Percentiles rank a stretch among this genome's conserved stretches.
Evolutionary conservation across 163 green algal genomes (phyloP).

Genomic region (Chlamydomonas reinhardtii): DNA sequence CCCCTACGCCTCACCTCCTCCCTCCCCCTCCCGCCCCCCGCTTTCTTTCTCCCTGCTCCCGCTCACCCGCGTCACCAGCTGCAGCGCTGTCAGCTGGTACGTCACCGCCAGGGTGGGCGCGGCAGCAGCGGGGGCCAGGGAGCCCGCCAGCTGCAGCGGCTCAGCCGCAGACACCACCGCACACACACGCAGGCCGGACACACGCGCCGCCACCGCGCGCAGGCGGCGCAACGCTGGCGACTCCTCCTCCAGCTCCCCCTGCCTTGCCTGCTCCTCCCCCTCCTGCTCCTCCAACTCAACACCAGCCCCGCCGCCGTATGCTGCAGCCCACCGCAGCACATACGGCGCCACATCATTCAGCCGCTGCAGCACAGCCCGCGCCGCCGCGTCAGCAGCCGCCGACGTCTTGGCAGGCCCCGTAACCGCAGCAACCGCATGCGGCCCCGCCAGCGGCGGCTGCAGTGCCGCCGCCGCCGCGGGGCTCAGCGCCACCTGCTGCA

Average conservation of each 20-base stretch:
- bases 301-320: background rate
- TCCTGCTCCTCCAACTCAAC: too few relatives aligned
- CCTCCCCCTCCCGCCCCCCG: too few relatives aligned
- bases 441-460: background rate
- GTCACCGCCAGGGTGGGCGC: background rate
- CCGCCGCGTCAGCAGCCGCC: background rate
- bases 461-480: background rate
- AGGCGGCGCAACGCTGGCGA: background rate
- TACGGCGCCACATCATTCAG: slow-evolving; percentile 26
- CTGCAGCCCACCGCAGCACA: slow-evolving; percentile 1
- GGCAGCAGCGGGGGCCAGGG: too few relatives aligned
- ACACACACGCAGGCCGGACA: background rate
- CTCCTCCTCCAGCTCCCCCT: background rate
- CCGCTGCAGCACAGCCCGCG: background rate
- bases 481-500: background rate
- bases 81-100: background rate
- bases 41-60: too few relatives aligned
- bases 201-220: background rate
- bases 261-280: background rate
- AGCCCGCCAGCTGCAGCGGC: background rate
- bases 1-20: too few relatives aligned
- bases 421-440: background rate
- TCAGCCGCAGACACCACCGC: background rate
- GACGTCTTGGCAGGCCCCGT: background rate
- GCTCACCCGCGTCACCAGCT: slow-evolving; percentile 12